Percentiles rank a stretch among this genome's conserved stretches.
Evolutionary conservation across 768 basidiomycete species (phyloP).

Genomic region (Grammothele lineata): DNA sequence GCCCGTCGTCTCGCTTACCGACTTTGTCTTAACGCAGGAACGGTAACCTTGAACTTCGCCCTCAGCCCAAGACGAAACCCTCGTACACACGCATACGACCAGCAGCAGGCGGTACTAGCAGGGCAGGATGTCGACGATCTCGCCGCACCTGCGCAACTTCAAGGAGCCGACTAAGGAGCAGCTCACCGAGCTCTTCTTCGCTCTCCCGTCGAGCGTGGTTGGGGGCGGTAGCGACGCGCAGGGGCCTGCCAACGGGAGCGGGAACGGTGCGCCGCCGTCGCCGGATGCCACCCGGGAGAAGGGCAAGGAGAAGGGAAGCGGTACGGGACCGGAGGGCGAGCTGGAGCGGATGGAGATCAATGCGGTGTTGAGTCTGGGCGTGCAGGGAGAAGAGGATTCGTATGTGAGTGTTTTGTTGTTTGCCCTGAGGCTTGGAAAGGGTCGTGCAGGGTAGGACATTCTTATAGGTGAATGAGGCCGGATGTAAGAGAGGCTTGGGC

Average conservation of each 20-base stretch:
- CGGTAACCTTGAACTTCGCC: too few species aligned
- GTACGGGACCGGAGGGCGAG: constrained; percentile 30
- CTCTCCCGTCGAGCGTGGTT: constrained; percentile 50
- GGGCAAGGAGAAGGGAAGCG: constrained; percentile 14
- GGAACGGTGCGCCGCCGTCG: not conserved
- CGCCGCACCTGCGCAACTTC: constrained; percentile 84
- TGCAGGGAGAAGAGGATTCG: constrained; percentile 81
- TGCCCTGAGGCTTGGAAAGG: not conserved
- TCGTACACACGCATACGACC: too few species aligned
- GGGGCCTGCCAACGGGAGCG: not conserved
- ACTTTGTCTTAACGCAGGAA: too few species aligned
- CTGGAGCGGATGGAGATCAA: constrained; percentile 82
- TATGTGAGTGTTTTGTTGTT: constrained; percentile 59
- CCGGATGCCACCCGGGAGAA: not conserved
- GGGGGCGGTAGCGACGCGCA: constrained; percentile 11
- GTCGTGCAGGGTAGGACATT: too few species aligned
- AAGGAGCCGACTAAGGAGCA: constrained; percentile 92
- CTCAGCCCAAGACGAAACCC: too few species aligned
- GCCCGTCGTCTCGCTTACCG: too few species aligned
- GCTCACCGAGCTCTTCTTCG: constrained; percentile 81
- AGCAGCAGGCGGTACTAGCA: not conserved
- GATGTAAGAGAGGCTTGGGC: too few species aligned
- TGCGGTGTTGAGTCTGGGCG: constrained; percentile 77
- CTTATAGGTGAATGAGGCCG: too few species aligned
- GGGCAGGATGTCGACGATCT: constrained; percentile 73